Evolutionary conservation across 352 stramenopile genomes (phyloP), one percentile per base, ranked within the genome.

Genomic region (Blastocystis sp.): DNA sequence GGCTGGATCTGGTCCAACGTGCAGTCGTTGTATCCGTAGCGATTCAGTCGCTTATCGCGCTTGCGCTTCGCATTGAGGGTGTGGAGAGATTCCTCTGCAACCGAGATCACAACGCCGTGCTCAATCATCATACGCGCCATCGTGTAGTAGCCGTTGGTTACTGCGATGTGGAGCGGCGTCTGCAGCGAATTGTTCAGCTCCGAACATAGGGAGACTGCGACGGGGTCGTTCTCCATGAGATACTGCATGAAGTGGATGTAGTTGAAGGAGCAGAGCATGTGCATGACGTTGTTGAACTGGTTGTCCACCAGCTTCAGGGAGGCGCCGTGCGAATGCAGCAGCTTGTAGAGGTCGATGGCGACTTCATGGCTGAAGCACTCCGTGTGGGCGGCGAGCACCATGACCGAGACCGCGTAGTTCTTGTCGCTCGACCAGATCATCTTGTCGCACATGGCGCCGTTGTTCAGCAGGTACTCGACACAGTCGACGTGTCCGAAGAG

Each of bases 401-500:
- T 72, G 4, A 81, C 69, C 29, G 69, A 81, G 3, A 81, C 69
- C 6, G 24, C 69, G 7, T 9, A 29, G 7, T 32, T 27, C 38
- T 85, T 64, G 53, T 85, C 49, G 4, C 14, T 27, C 16, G 69
- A 65, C 75, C 75, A 85, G 32, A 85, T 85, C 75, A 85, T 85
- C 27, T 67, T 40, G 24, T 72, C 63, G 59, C 57, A 72, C 38
- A 44, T 76, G 24, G 57, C 75, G 16, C 75, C 75, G 36, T 85
- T 76, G 18, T 85, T 4, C 40, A 85, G 29, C 63, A 85, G 18
- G 24, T 44, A 76, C 75, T 85, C 63, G 6, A 29, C 64, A 65
- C 75, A 85, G 42, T 85, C 75, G 14, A 85, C 75, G 44, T 85
- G 75, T n/a, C 75, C 75, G 27, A 76, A 85, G 36, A 85, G 59